Evolutionary conservation across 176 grass and related monocot species (phyloP), one percentile per base, ranked within the genome.

Genomic region (Pontederia paniculata): DNA sequence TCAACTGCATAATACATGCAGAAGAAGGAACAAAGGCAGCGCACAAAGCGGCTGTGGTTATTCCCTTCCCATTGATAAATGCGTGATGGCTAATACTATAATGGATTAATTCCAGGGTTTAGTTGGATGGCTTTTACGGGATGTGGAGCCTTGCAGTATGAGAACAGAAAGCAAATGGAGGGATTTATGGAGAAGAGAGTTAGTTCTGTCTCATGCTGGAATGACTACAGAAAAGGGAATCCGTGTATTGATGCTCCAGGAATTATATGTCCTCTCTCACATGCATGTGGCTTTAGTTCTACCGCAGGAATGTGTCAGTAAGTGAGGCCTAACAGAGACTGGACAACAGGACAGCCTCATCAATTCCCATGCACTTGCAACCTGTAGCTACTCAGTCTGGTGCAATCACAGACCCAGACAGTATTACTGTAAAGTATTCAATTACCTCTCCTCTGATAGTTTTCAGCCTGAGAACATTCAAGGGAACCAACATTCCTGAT

Each of bases 181-280:
- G 50, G 60, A 20, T 58, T 23, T 54, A 75, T 57, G 15, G 66
- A 65, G 71, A 73, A 74, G 17, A 11, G 62, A 50, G n/a, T n/a
- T 37, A 37, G 5, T 37, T 37, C 28, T 37, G 28, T 70, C 73
- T 44, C 13, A 53, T 63, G 77, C 68, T 2, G 68, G 73, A 69
- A 69, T 52, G 74, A 48, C 60, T 81, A 66, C 70, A 60, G 66
- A 60, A 73, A 70, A 75, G 52, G 72, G 78, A 81, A 75, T 81
- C 78, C 60, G 69, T 20, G 60, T 71, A 58, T 65, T 66, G 47
- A 20, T 75, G 53, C 14, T 18, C 8, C 51, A 54, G 59, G 66
- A 58, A 58, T 52, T 15, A 25, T 57, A 13, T 70, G 75, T 75
- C 54, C 23, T 75, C 57, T 46, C 45, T 66, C 66, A 71, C 66